These are phyloP conservation scores for Prunus kanzakura DNA, from an alignment of 306 rosid species.

Conservation along the genomic window DNA sequence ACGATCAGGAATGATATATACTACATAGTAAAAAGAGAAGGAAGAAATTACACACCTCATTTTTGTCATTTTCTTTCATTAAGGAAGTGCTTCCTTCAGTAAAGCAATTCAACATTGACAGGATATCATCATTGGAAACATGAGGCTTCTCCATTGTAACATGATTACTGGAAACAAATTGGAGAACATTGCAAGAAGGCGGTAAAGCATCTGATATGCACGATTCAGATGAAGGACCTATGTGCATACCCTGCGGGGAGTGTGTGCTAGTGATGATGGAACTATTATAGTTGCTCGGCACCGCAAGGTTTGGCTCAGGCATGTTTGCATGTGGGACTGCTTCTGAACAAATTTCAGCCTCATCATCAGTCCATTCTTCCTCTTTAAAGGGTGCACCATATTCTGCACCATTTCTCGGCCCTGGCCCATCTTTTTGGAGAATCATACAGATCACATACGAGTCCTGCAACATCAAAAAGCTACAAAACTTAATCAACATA, in stretches of 20 bases:
- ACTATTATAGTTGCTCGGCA: conserved; percentile 8
- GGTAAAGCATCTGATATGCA: conserved; percentile 35
- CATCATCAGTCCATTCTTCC: conserved; percentile 59
- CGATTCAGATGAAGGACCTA: conserved; percentile 30
- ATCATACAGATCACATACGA: conserved; percentile 64
- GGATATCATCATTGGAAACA: conserved; percentile 16
- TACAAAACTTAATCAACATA: conserved; percentile 9
- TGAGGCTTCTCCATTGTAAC: conserved; percentile 10
- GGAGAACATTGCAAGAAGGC: conserved; percentile 16
- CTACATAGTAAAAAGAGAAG: neutral
- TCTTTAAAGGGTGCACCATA: conserved; percentile 62
- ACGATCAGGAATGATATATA: neutral
- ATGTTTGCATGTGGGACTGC: conserved; percentile 12
- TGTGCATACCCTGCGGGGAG: conserved; percentile 6
- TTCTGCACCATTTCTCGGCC: conserved; percentile 67
- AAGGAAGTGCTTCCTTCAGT: conserved; percentile 6
- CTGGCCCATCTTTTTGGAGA: conserved; percentile 62
- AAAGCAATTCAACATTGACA: conserved; percentile 11
- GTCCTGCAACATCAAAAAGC: conserved; percentile 41
- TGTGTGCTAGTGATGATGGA: conserved; percentile 25
- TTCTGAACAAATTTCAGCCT: conserved; percentile 33
- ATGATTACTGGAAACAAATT: conserved; percentile 8
- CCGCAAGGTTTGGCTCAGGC: conserved; percentile 14
- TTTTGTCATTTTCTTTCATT: conserved; percentile 9
- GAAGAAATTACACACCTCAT: conserved; percentile 35